Evolutionary conservation across 805 yeast species (phyloP).

Genomic region (Komagataella populi): DNA sequence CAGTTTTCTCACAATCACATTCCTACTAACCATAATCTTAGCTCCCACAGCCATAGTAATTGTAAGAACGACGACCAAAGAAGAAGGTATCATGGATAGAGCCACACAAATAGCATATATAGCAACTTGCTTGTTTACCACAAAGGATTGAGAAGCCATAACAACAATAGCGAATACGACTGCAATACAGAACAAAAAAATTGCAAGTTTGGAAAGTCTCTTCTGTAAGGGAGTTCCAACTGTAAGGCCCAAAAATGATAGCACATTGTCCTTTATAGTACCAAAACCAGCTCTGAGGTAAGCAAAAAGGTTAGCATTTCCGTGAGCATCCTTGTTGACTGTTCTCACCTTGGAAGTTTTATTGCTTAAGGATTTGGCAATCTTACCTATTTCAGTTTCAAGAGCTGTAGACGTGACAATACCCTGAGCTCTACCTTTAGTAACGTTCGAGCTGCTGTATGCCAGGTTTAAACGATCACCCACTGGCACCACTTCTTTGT

Average conservation of each 20-base stretch:
- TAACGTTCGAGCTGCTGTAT: constrained; percentile 50
- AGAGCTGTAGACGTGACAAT: constrained; percentile 58
- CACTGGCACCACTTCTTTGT: constrained; percentile 33
- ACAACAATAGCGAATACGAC: constrained; percentile 79
- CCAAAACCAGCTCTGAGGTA: constrained; percentile 31
- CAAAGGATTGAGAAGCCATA: constrained; percentile 70
- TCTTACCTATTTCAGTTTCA: constrained; percentile 60
- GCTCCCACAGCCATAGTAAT: constrained; percentile 81
- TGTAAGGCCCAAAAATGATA: constrained; percentile 60
- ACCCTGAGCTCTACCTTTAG: constrained; percentile 67
- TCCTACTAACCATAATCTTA: constrained; percentile 50
- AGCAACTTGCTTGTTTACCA: constrained; percentile 70
- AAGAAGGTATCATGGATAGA: constrained; percentile 71
- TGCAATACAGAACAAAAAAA: constrained; percentile 57
- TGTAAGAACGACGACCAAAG: constrained; percentile 69
- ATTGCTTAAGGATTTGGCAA: constrained; percentile 45
- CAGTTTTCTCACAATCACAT: constrained; percentile 63
- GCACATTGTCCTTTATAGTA: constrained; percentile 40
- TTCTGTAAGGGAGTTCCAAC: constrained; percentile 77
- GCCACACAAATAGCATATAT: constrained; percentile 83
- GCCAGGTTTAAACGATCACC: constrained; percentile 70
- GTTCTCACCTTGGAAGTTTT: constrained; percentile 23
- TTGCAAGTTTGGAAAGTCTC: constrained; percentile 64
- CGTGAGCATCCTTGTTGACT: constrained; percentile 28
- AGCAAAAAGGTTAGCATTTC: constrained; percentile 26